Percentiles rank a stretch among this genome's conserved stretches.
Conservation (phyloP, 2,329 filamentous ascomycete species). For the Aspergillus sergii region DNA sequence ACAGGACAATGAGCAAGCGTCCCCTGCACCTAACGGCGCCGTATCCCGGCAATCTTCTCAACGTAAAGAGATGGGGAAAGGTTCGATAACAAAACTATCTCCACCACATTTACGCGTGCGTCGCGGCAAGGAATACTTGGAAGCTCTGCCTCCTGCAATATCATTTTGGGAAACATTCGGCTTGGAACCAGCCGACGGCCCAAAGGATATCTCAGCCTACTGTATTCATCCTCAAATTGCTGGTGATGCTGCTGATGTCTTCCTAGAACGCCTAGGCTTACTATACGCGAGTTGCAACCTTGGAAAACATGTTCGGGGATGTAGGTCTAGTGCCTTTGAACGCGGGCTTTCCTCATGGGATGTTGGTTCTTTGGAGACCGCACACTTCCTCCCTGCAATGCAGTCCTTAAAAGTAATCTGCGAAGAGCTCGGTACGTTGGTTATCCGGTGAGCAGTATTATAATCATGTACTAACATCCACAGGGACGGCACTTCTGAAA, state of each 20-base stretch:
- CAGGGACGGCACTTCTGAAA: slow-evolving; percentile 40
- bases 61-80: slow-evolving; percentile 31
- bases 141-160: slow-evolving; percentile 58
- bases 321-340: slow-evolving; percentile 42
- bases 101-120: slow-evolving; percentile 58
- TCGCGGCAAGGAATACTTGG: slow-evolving; percentile 55
- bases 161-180: slow-evolving; percentile 65
- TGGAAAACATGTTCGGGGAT: slow-evolving; percentile 52
- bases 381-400: slow-evolving; percentile 38
- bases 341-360: slow-evolving; percentile 43
- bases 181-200: slow-evolving; percentile 56
- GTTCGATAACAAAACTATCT: slow-evolving; percentile 46
- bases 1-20: slow-evolving; percentile 27
- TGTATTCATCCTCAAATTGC: slow-evolving; percentile 58
- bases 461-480: slow-evolving; percentile 17
- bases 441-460: not conserved
- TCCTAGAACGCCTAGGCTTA: slow-evolving; percentile 56
- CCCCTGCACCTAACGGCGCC: slow-evolving; percentile 16
- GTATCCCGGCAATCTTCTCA: slow-evolving; percentile 24
- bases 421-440: slow-evolving; percentile 39
- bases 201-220: slow-evolving; percentile 61
- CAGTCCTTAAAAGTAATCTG: slow-evolving; percentile 37
- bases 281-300: slow-evolving; percentile 61
- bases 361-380: slow-evolving; percentile 25
- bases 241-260: slow-evolving; percentile 50